Conservation (phyloP, 2,329 filamentous ascomycete genomes). For the Madurella mycetomatis region DNA sequence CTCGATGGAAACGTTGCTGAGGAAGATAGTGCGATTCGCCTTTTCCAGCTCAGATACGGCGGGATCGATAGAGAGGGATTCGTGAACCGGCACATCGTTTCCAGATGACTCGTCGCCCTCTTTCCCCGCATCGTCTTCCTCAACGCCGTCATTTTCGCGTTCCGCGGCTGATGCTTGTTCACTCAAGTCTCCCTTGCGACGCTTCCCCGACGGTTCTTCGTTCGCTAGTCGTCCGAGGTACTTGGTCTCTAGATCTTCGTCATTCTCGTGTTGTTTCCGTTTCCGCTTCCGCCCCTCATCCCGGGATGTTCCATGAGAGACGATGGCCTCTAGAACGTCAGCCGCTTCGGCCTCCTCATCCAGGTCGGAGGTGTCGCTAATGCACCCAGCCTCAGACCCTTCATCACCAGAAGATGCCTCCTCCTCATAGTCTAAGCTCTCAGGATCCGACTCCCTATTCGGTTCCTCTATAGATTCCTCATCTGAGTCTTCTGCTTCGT, state of each 20-base stretch:
- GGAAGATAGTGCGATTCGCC: constrained; percentile 82
- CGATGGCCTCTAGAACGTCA: constrained; percentile 34
- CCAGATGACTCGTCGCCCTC: constrained; percentile 33
- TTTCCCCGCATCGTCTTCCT: constrained; percentile 42
- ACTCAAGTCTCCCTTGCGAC: constrained; percentile 40
- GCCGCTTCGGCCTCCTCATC: constrained; percentile 36
- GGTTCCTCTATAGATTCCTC: constrained; percentile 33
- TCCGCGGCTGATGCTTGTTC: constrained; percentile 32
- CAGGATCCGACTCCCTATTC: constrained; percentile 36
- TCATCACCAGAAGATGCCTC: constrained; percentile 24
- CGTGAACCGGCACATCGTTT: constrained; percentile 49
- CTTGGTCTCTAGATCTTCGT: constrained; percentile 65
- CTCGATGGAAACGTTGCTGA: constrained; percentile 81
- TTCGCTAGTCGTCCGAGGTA: constrained; percentile 65
- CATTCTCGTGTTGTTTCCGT: constrained; percentile 53
- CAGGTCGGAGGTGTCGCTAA: constrained; percentile 32
- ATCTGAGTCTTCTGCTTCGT: constrained; percentile 30
- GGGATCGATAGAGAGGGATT: constrained; percentile 50
- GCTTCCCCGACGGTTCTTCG: constrained; percentile 52
- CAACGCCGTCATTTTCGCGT: constrained; percentile 32
- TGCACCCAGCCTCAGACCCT: constrained; percentile 39
- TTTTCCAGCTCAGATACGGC: constrained; percentile 70
- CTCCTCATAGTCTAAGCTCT: constrained; percentile 35
- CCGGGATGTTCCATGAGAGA: constrained; percentile 36
- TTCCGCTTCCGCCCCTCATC: constrained; percentile 60